A percentile compares a stretch with the other conserved stretches of the same genome.
Conservation (phyloP, 495 filamentous ascomycete species). For the Talaromyces borbonicus region DNA sequence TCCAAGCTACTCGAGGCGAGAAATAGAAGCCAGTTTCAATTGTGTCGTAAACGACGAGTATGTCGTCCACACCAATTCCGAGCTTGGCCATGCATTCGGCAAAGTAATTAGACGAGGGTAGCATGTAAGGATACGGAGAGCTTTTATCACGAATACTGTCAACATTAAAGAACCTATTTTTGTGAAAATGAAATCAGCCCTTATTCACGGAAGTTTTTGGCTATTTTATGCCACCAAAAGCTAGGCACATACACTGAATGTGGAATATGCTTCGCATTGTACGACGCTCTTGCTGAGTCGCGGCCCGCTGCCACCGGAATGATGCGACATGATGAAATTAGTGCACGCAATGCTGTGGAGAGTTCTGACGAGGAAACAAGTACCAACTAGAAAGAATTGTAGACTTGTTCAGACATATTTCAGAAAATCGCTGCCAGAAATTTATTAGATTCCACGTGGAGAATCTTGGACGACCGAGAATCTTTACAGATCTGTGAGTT, state of each 20-base stretch:
- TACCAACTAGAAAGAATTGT: slow-evolving; percentile 11
- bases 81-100: slow-evolving; percentile 13
- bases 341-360: not conserved
- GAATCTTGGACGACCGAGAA: too few relatives aligned
- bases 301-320: slow-evolving; percentile 19
- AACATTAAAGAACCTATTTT: slow-evolving; percentile 23
- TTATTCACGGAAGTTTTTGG: not conserved
- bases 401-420: not conserved
- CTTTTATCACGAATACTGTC: slow-evolving; percentile 15
- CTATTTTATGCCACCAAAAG: not conserved
- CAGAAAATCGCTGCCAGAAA: not conserved
- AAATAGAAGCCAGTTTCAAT: slow-evolving; percentile 21
- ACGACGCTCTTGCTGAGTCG: slow-evolving; percentile 7
- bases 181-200: not conserved
- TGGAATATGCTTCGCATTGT: slow-evolving; percentile 18
- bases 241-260: slow-evolving; percentile 17
- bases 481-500: too few relatives aligned
- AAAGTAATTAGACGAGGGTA: slow-evolving; percentile 17
- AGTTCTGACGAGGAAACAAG: slow-evolving; percentile 15
- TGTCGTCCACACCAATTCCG: slow-evolving; percentile 17
- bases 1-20: slow-evolving; percentile 24
- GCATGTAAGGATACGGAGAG: slow-evolving; percentile 22
- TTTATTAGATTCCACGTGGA: too few relatives aligned
- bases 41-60: slow-evolving; percentile 25
- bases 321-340: slow-evolving; percentile 10